Evolutionary conservation across 805 yeast genomes (phyloP).

Genomic region (Pachysolen tannophilus): DNA sequence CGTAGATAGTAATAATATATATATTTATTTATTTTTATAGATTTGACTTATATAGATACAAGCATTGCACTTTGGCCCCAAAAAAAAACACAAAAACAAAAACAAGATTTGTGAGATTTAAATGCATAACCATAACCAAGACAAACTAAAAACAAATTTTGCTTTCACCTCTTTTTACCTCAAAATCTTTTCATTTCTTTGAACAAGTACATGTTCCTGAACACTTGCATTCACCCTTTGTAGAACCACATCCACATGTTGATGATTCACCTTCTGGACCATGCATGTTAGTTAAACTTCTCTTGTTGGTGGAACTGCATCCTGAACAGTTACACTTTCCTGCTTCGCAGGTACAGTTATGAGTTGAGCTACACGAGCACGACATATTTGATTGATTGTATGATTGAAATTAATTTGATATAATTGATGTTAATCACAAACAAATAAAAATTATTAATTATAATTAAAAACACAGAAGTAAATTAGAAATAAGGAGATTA

Average conservation of each 20-base stretch:
- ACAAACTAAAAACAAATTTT: no score
- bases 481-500: background rate
- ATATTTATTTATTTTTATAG: no score
- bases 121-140: no score
- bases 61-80: no score
- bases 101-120: no score
- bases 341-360: conserved; percentile 3
- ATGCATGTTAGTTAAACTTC: conserved; percentile 3
- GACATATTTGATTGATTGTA: conserved; percentile 1
- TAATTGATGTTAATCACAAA: background rate
- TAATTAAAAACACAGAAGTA: background rate
- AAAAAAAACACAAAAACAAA: no score
- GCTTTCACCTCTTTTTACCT: no score
- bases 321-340: conserved; percentile 6
- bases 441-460: background rate
- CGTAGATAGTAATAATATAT: no score
- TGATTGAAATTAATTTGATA: background rate
- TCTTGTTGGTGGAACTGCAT: conserved; percentile 5
- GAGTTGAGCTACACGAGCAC: conserved; percentile 7
- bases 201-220: conserved; percentile 1
- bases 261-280: conserved; percentile 2
- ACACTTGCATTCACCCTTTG: background rate
- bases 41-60: no score
- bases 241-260: conserved; percentile 2
- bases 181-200: no score